Percentiles rank a stretch among this genome's conserved stretches.
These are phyloP conservation scores for Tuber borchii DNA, from an alignment of 495 filamentous ascomycete species.

Conservation along the genomic window DNA sequence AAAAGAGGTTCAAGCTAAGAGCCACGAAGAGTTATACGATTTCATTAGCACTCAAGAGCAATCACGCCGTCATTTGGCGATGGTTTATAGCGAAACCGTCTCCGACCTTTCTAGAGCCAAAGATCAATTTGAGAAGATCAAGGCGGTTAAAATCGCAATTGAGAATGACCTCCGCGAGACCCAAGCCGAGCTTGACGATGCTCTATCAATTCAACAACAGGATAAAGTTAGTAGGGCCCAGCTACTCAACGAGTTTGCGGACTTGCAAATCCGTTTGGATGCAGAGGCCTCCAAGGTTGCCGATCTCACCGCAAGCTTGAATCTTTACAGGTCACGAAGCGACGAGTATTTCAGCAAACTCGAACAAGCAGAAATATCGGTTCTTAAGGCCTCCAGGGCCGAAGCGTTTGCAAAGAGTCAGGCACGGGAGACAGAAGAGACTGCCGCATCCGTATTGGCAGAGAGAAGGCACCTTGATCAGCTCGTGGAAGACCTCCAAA, in stretches of 20 bases:
- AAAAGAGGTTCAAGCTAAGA: constrained; percentile 86
- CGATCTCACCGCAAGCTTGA: constrained; percentile 76
- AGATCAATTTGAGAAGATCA: constrained; percentile 73
- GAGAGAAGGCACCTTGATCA: constrained; percentile 87
- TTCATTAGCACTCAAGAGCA: constrained; percentile 91
- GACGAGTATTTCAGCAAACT: constrained; percentile 98
- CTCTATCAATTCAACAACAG: constrained; percentile 69
- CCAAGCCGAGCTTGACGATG: constrained; percentile 74
- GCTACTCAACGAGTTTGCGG: constrained; percentile 84
- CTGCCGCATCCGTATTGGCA: constrained; percentile 79
- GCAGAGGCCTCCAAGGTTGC: constrained; percentile 76
- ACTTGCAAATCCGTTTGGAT: constrained; percentile 88
- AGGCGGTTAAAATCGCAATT: constrained; percentile 64
- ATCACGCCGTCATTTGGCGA: constrained; percentile 70
- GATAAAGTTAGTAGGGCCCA: constrained; percentile 77
- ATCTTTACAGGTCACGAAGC: constrained; percentile 82
- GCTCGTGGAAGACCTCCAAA: constrained; percentile 81
- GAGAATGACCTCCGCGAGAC: constrained; percentile 89
- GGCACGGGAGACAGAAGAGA: constrained; percentile 82
- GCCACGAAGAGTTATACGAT: constrained; percentile 90
- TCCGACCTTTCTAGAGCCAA: constrained; percentile 81
- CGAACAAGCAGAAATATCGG: constrained; percentile 91
- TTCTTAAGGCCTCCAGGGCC: constrained; percentile 82
- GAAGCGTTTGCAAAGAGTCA: constrained; percentile 92
- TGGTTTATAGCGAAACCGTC: constrained; percentile 77